Evolutionary conservation across 2,329 filamentous ascomycete species (phyloP).

Genomic region (Tolypocladium tropicale): DNA sequence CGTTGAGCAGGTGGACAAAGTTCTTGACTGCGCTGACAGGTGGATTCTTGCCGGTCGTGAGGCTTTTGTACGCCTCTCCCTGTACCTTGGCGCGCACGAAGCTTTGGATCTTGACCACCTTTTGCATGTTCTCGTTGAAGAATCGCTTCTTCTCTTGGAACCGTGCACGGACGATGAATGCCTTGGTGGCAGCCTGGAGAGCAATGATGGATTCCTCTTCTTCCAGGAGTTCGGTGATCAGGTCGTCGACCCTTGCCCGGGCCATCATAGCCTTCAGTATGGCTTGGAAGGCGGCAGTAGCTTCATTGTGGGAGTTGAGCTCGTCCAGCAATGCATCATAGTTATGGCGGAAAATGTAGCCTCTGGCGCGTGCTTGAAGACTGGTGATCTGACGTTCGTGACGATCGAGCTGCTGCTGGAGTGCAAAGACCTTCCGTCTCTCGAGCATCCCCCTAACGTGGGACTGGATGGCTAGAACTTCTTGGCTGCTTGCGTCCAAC

Average conservation of each 20-base stretch:
- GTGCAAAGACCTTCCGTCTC: slow-evolving; percentile 36
- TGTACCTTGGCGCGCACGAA: slow-evolving; percentile 92
- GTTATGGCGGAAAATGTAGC: slow-evolving; percentile 51
- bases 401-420: slow-evolving; percentile 44
- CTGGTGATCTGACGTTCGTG: slow-evolving; percentile 46
- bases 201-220: slow-evolving; percentile 69
- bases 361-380: slow-evolving; percentile 59
- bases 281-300: slow-evolving; percentile 63
- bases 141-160: slow-evolving; percentile 81
- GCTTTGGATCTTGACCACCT: slow-evolving; percentile 97
- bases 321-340: slow-evolving; percentile 56
- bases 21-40: slow-evolving; percentile 96
- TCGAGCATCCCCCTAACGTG: slow-evolving; percentile 51
- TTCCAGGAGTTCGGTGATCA: slow-evolving; percentile 69
- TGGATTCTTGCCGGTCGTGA: slow-evolving; percentile 92
- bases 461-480: slow-evolving; percentile 45
- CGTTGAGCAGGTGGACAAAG: slow-evolving; percentile 94
- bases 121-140: slow-evolving; percentile 96
- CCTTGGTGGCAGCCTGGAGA: slow-evolving; percentile 65
- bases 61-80: slow-evolving; percentile 93
- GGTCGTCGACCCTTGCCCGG: slow-evolving; percentile 60
- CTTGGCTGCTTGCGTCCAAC: slow-evolving; percentile 33
- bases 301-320: slow-evolving; percentile 56
- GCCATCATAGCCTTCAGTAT: slow-evolving; percentile 70
- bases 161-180: slow-evolving; percentile 58